Conservation (phyloP, 805 yeast species). For the Nakazawaea populi region DNA sequence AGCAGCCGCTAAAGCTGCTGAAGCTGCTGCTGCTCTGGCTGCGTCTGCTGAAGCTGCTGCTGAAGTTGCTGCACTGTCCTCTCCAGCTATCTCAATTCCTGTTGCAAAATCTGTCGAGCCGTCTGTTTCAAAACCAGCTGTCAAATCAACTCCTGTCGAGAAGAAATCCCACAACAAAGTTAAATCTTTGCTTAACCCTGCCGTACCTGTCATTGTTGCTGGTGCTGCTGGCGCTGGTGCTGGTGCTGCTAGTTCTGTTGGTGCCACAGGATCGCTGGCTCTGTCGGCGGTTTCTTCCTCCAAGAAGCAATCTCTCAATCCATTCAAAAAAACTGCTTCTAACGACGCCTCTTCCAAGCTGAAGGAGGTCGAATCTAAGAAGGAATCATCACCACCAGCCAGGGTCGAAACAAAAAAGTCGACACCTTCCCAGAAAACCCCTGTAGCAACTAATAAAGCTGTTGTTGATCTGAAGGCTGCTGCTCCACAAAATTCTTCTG, state of each 20-base stretch:
- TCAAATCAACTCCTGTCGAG: constrained; percentile 15
- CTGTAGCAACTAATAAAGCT: constrained; percentile 5
- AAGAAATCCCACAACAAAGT: constrained; percentile 2
- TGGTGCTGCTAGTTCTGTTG: constrained; percentile 11
- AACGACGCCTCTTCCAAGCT: background rate
- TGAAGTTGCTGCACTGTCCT: background rate
- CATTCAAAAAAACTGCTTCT: background rate
- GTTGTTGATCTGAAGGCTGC: background rate
- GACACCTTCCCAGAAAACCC: background rate
- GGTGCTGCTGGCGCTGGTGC: constrained; percentile 10
- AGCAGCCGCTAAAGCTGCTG: constrained; percentile 17
- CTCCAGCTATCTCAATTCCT: background rate
- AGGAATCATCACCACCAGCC: constrained; percentile 1
- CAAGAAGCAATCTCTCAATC: background rate
- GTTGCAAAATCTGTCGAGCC: background rate
- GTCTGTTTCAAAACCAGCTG: constrained; percentile 14
- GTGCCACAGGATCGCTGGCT: constrained; percentile 4
- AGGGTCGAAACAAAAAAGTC: background rate
- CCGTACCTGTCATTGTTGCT: constrained; percentile 11
- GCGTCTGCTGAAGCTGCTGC: constrained; percentile 11
- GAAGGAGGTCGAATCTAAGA: background rate
- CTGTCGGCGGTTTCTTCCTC: background rate
- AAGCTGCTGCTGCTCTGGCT: constrained; percentile 19
- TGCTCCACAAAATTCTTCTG: constrained; percentile 3
- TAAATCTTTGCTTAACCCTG: constrained; percentile 18